Evolutionary conservation across 352 stramenopile species (phyloP).

Genomic region (Thraustochytrium sp.): DNA sequence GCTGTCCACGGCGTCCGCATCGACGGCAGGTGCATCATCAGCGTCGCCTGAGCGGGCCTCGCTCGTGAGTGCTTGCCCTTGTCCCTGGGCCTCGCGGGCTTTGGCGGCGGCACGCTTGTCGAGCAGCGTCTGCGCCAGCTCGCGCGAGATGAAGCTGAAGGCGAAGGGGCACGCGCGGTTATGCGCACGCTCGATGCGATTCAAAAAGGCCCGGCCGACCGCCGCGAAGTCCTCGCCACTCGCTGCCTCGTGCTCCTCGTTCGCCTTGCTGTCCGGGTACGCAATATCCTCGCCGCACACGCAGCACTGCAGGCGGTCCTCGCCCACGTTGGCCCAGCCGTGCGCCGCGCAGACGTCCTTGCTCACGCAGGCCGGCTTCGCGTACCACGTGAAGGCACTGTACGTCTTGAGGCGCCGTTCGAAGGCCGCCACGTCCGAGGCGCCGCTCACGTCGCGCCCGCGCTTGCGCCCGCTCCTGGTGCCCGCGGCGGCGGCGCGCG

Average conservation of each 20-base stretch:
- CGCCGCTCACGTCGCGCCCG: too few relatives aligned
- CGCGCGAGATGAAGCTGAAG: not conserved
- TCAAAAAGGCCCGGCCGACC: not conserved
- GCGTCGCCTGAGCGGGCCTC: not conserved
- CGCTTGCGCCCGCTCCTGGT: not conserved
- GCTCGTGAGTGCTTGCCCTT: not conserved
- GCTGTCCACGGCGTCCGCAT: too few relatives aligned
- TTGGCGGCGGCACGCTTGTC: too few relatives aligned
- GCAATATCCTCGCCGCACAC: not conserved
- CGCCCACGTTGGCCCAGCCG: not conserved
- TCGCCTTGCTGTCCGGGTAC: not conserved
- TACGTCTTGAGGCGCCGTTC: not conserved
- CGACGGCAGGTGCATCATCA: too few relatives aligned
- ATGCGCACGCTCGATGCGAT: not conserved
- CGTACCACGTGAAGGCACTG: not conserved
- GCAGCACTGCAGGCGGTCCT: not conserved
- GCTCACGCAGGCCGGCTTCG: not conserved
- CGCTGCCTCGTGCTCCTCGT: not conserved
- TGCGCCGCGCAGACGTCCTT: not conserved
- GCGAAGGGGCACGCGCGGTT: not conserved
- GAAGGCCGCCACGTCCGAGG: not conserved
- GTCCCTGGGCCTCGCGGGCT: not conserved
- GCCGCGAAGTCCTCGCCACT: not conserved
- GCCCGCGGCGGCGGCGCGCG: too few relatives aligned
- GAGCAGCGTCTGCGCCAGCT: not conserved